Evolutionary conservation across 139 green algal species (phyloP).

Genomic region (Gonium pectorale): DNA sequence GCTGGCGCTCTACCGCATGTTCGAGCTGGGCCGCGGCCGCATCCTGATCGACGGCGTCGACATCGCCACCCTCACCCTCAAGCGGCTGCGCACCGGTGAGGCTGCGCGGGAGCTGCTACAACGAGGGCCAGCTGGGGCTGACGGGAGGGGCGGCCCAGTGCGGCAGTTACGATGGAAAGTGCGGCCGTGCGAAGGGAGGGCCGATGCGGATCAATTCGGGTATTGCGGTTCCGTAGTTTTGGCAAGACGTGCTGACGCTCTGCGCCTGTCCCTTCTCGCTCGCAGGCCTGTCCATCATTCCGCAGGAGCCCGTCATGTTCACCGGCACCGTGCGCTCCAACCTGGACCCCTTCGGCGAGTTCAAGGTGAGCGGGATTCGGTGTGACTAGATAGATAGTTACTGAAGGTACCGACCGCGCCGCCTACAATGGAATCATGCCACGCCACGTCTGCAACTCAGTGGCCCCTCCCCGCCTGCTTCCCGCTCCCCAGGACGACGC

Average conservation of each 20-base stretch:
- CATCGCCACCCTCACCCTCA: slow-evolving; percentile 64
- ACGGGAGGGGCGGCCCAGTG: no score
- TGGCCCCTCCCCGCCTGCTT: not conserved
- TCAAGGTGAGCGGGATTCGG: slow-evolving; percentile 51
- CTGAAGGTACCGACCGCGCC: not conserved
- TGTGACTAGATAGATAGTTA: not conserved
- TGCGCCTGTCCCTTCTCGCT: not conserved
- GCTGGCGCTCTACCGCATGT: slow-evolving; percentile 80
- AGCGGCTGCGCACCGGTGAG: slow-evolving; percentile 70
- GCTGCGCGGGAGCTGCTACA: no score
- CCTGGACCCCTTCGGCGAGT: slow-evolving; percentile 82
- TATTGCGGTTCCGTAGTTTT: no score
- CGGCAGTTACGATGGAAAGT: no score
- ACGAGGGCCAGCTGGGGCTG: no score
- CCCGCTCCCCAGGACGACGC: slow-evolving; percentile 10
- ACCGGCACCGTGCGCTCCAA: slow-evolving; percentile 83
- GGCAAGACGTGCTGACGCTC: no score
- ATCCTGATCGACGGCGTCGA: slow-evolving; percentile 81
- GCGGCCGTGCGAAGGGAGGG: no score
- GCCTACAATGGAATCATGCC: not conserved
- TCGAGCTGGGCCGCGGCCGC: slow-evolving; percentile 69
- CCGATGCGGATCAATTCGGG: no score
- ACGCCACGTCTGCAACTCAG: not conserved
- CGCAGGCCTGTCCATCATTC: slow-evolving; percentile 78
- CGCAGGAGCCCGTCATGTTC: slow-evolving; percentile 85